These are phyloP conservation scores for Beauveria varroae DNA, from an alignment of 2,329 filamentous ascomycete species.

Conservation along the genomic window DNA sequence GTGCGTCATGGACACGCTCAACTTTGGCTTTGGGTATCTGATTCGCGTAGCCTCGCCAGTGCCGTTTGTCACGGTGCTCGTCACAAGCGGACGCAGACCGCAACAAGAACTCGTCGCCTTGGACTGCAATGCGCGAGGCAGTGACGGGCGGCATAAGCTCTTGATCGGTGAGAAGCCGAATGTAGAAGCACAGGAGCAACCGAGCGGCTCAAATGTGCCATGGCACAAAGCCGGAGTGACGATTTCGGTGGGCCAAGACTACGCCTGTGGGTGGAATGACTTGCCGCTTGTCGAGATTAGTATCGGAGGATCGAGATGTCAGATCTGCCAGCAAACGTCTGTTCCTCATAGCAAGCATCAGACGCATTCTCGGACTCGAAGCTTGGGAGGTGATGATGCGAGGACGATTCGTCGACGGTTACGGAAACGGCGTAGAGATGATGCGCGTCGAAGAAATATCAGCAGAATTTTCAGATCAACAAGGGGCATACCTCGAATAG, in stretches of 20 bases:
- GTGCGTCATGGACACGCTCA: constrained; percentile 4
- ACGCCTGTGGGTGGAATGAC: not conserved
- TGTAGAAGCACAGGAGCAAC: not conserved
- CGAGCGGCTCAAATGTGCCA: not conserved
- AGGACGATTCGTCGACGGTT: not conserved
- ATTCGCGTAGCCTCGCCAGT: not conserved
- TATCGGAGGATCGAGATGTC: not conserved
- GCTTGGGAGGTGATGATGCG: not conserved
- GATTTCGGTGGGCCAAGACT: not conserved
- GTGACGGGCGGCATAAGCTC: not conserved
- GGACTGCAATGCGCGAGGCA: not conserved
- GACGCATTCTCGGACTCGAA: not conserved
- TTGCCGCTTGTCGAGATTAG: not conserved
- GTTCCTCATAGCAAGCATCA: not conserved
- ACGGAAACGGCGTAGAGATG: not conserved
- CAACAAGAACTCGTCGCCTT: not conserved
- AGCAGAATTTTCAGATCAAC: not conserved
- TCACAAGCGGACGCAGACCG: not conserved
- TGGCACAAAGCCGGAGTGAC: constrained; percentile 2
- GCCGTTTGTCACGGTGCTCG: not conserved
- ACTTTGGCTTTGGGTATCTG: not conserved
- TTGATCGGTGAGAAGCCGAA: not conserved
- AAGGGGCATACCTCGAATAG: not conserved
- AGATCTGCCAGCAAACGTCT: not conserved
- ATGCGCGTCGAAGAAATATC: not conserved